Conservation (phyloP, 2,329 filamentous ascomycete species). For the Magnaporthiopsis rhizophila region DNA sequence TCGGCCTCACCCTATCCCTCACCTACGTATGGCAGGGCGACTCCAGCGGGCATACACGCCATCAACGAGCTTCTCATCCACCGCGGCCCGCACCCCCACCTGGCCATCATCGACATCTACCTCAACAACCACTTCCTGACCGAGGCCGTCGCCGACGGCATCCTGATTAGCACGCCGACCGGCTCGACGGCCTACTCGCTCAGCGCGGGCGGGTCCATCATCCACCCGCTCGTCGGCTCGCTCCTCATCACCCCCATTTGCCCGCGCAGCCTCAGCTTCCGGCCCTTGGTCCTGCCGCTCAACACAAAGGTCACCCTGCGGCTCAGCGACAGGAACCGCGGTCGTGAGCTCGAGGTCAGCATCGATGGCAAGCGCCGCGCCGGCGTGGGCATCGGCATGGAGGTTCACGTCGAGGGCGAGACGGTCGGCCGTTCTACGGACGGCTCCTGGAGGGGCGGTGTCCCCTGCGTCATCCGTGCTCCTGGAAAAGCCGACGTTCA, state of each 20-base stretch:
- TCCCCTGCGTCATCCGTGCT: constrained; percentile 79
- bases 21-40: neutral
- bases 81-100: constrained; percentile 79
- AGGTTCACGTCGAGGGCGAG: constrained; percentile 84
- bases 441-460: constrained; percentile 61
- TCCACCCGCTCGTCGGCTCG: constrained; percentile 85
- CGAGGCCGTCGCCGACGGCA: constrained; percentile 89
- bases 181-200: constrained; percentile 93
- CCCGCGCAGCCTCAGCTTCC: constrained; percentile 82
- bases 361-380: constrained; percentile 66
- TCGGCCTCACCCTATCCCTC: constrained; percentile 3
- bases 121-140: constrained; percentile 86
- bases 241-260: constrained; percentile 91
- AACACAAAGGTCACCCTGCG: constrained; percentile 77
- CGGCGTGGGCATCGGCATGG: constrained; percentile 66
- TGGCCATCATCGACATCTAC: constrained; percentile 86
- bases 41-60: constrained; percentile 49
- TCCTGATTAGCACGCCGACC: constrained; percentile 88
- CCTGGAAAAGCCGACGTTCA: constrained; percentile 33
- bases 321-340: constrained; percentile 72
- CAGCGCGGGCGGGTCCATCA: constrained; percentile 86
- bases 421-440: constrained; percentile 48
- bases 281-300: constrained; percentile 80
- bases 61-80: constrained; percentile 96
- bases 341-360: constrained; percentile 68